Base-by-base conservation (phyloP, 345 rosid species). In the Citrus australasica region DNA sequence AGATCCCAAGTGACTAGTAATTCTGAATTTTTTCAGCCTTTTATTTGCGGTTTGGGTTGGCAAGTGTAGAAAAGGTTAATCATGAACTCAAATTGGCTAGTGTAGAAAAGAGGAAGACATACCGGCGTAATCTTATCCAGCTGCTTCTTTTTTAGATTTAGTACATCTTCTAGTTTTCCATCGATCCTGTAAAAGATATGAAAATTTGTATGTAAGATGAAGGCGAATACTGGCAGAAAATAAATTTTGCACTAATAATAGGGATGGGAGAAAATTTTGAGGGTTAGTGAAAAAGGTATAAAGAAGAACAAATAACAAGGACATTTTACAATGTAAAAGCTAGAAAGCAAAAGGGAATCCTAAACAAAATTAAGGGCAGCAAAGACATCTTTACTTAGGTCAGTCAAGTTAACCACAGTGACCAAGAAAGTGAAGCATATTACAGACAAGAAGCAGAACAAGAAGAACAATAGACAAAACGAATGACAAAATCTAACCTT, bases 91-190 rank as follows among this genome's bases (percentile, higher is more conserved):
- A n/a, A n/a, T n/a, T n/a, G n/a, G n/a, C n/a, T n/a, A n/a, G n/a
- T 10, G 51, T 38, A 58, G 60, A 27, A 65, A 46, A 77, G 25
- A 63, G 59, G 30, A 67, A 56, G 14, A 74, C 90, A 38, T 92
- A 94, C 98, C 83, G 91, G 98, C 69, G 97, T 88, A 82, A 95
- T 92, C 86, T 94, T 92, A 82, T 95, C 99, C 80, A 95, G 84
- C 82, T 92, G 97, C 90, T 93, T 95, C 89, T 92, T 95, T 82
- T 95, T 95, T 7, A 97, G 99, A 85, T 95, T 95, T 75, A 93
- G 84, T 56, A 92, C 90, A 67, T 91, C 99, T 87, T 93, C 99
- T n/a, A 97, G 92, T 90, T 93, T 93, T 48, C 98, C 98, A 79
- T 95, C 97, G 66, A 93, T 83, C 91, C 98, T 92, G 70, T 0